Percentiles rank a stretch among this genome's conserved stretches.
Evolutionary conservation across 371 early-diverging fungal genomes (phyloP).

Genomic region (Parasitella parasitica): DNA sequence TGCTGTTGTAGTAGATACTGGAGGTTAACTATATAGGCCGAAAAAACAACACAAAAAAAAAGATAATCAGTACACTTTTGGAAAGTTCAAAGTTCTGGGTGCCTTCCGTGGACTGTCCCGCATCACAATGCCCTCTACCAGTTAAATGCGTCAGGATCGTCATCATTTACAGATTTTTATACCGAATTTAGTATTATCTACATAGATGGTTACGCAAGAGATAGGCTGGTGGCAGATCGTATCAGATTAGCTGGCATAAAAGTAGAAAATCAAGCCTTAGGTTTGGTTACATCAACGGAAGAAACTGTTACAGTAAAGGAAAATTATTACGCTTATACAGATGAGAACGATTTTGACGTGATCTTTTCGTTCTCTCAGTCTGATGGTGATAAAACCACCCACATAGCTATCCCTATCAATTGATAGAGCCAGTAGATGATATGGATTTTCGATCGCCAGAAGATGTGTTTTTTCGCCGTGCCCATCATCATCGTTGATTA

Average conservation of each 20-base stretch:
- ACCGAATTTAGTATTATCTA: slow-evolving; percentile 30
- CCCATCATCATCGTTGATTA: slow-evolving; percentile 14
- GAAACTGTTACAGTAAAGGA: background rate
- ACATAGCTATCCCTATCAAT: slow-evolving; percentile 29
- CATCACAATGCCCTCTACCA: slow-evolving; percentile 21
- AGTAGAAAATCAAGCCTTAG: slow-evolving; percentile 4
- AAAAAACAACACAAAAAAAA: too few relatives aligned
- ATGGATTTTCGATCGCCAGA: slow-evolving; percentile 4
- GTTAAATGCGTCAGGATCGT: slow-evolving; percentile 32
- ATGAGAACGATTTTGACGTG: slow-evolving; percentile 21
- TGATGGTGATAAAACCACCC: slow-evolving; percentile 2
- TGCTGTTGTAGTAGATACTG: slow-evolving; percentile 38
- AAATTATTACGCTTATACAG: slow-evolving; percentile 1
- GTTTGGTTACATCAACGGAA: background rate
- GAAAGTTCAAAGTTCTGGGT: slow-evolving; percentile 38
- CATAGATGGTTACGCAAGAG: slow-evolving; percentile 37
- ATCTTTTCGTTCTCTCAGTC: slow-evolving; percentile 5
- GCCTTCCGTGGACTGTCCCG: slow-evolving; percentile 28
- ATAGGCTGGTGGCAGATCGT: slow-evolving; percentile 26
- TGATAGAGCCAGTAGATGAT: slow-evolving; percentile 37
- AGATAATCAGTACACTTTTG: too few relatives aligned
- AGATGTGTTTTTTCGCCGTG: slow-evolving; percentile 47
- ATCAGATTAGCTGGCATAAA: slow-evolving; percentile 29
- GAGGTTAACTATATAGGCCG: slow-evolving; percentile 15
- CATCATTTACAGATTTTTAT: slow-evolving; percentile 17